Evolutionary conservation across 306 rosid species (phyloP).

Genomic region (Pterocarpus macrocarpus): DNA sequence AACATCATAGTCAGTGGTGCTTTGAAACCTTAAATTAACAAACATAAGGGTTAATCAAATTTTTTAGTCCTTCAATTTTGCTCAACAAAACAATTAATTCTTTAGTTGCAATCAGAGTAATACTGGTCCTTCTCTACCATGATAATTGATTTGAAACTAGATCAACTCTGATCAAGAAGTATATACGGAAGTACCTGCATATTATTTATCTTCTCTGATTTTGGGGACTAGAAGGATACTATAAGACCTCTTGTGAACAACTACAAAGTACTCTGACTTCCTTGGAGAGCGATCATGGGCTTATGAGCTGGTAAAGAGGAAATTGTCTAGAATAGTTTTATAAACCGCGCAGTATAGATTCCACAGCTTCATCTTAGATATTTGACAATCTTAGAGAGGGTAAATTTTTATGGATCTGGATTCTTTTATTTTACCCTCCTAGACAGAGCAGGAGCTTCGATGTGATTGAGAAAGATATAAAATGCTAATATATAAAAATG

Average conservation of each 20-base stretch:
- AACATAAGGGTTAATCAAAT: not conserved
- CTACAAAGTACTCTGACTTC: not conserved
- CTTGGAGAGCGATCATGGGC: not conserved
- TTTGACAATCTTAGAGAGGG: not conserved
- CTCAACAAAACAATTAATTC: not conserved
- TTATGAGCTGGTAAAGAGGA: slow-evolving; percentile 5
- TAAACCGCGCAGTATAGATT: not conserved
- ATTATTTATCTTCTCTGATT: not conserved
- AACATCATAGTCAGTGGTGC: not conserved
- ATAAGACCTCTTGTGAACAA: not conserved
- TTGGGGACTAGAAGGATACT: not conserved
- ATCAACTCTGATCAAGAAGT: not conserved
- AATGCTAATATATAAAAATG: not conserved
- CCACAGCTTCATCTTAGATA: not conserved
- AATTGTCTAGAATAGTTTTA: not conserved
- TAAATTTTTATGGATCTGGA: not conserved
- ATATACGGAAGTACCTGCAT: not conserved
- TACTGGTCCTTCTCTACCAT: not conserved
- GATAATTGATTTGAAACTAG: not conserved
- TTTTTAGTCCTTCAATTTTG: not conserved
- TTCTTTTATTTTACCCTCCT: not conserved
- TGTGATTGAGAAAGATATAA: not conserved
- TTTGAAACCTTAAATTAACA: not conserved
- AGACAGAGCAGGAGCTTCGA: not conserved
- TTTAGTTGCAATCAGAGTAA: not conserved